Evolutionary conservation across 129 eudicot genomes (phyloP).

Genomic region (Flaveria brownii): DNA sequence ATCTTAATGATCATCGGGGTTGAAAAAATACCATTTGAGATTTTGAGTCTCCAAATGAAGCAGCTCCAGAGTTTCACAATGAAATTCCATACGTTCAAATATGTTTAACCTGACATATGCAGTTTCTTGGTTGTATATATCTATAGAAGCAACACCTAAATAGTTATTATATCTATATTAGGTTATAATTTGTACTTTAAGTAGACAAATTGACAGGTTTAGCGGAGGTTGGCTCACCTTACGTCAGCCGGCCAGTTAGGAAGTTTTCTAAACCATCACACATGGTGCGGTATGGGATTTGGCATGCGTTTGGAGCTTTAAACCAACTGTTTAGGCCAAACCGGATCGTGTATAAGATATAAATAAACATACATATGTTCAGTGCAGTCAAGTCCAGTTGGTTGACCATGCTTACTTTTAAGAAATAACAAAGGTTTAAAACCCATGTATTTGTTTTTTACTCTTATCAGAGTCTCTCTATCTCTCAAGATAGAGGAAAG

Average conservation of each 20-base stretch:
- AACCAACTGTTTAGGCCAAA: background rate
- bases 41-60: background rate
- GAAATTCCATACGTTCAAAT: background rate
- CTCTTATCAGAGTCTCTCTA: background rate
- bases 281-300: background rate
- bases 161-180: no score
- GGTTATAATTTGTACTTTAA: background rate
- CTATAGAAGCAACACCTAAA: background rate
- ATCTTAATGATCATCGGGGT: background rate
- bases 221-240: background rate
- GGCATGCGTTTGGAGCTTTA: background rate
- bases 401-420: background rate
- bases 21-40: background rate
- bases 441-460: background rate
- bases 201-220: background rate
- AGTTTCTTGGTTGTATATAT: background rate
- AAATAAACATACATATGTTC: background rate
- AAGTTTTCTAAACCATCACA: background rate
- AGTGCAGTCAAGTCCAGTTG: background rate
- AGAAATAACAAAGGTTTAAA: background rate
- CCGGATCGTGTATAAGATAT: background rate
- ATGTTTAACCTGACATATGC: background rate
- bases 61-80: background rate
- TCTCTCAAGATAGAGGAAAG: no score
- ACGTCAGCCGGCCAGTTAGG: background rate